Base-by-base conservation (phyloP, 495 filamentous ascomycete species). In the Aspergillus leporis region DNA sequence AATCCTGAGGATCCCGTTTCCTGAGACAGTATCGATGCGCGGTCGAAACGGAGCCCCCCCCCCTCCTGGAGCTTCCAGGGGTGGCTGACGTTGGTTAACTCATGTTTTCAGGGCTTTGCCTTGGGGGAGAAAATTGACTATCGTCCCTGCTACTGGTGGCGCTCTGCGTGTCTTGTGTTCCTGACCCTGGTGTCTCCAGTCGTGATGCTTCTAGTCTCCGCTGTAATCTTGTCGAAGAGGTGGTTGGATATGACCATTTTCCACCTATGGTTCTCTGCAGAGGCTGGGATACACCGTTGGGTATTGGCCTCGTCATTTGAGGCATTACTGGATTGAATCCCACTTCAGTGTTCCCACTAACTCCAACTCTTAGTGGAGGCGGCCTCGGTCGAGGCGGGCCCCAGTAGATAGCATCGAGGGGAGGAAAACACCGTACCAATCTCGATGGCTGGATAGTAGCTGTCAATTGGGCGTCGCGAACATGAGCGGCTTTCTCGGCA, bases 401-500 rank as follows among this genome's bases (percentile, higher is more conserved):
- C 4, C 12, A 22, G 41, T 48, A 46, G 18, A 49, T 31, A 23
- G 22, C 9, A 49, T 34, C 50, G 12, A 34, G 8, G 19, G 57
- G n/a, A 13, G 41, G 49, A 36, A 21, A 53, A 31, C 19, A 46
- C 14, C 53, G 31, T 12, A 18, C 34, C 18, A 49, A 22, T 4
- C 31, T 23, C 3, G 23, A 28, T 49, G 43, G 18, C 19, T 48
- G 19, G 19, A 47, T 23, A 47, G n/a, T 49, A 5, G 30, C 23
- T 19, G 10, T 18, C 3, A 3, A n/a, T 50, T 51, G 25, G 23
- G 22, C 0, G 22, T 52, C 38, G 0, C 55, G 40, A 51, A 65
- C 50, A 10, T 58, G 60, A 36, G 61, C 62, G 0, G 60, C 64
- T 21, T 43, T 51, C 30, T 59, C 23, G 8, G 28, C 18, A 6